These are phyloP conservation scores for Neoascochyta sp. DNA, from an alignment of 2,329 filamentous ascomycete species.

Conservation along the genomic window DNA sequence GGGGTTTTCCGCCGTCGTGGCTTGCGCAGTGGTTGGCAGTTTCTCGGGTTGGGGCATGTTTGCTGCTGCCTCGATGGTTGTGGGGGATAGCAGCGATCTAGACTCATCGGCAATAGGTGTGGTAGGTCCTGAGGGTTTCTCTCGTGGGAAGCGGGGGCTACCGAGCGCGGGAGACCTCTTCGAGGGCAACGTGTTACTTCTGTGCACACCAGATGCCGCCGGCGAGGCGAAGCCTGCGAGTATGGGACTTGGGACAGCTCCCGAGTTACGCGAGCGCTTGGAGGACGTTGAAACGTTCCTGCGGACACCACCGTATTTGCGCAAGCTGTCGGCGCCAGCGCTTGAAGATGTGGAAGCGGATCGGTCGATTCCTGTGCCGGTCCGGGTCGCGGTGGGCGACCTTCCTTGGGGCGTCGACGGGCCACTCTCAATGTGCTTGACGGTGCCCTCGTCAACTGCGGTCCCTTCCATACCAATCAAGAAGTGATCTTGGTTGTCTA, in stretches of 20 bases:
- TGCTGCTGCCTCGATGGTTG: slow-evolving; percentile 12
- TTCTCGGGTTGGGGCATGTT: slow-evolving; percentile 9
- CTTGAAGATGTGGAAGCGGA: slow-evolving; percentile 68
- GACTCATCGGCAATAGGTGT: slow-evolving; percentile 43
- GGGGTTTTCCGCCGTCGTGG: slow-evolving; percentile 3
- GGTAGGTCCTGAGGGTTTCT: slow-evolving; percentile 51
- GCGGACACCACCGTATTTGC: slow-evolving; percentile 73
- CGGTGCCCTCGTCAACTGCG: slow-evolving; percentile 82
- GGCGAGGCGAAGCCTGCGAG: slow-evolving; percentile 31
- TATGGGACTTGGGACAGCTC: slow-evolving; percentile 63
- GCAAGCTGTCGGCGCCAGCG: slow-evolving; percentile 80
- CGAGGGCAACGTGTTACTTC: slow-evolving; percentile 90
- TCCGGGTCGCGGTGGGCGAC: slow-evolving; percentile 45
- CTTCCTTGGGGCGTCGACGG: slow-evolving; percentile 52
- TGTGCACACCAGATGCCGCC: slow-evolving; percentile 56
- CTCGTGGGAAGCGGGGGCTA: slow-evolving; percentile 29
- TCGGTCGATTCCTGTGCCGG: slow-evolving; percentile 61
- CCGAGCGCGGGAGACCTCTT: slow-evolving; percentile 73
- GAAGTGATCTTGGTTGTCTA: slow-evolving; percentile 98
- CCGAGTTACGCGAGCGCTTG: slow-evolving; percentile 74
- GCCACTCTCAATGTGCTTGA: slow-evolving; percentile 67
- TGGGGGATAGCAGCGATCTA: slow-evolving; percentile 18
- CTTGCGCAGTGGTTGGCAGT: slow-evolving; percentile 6
- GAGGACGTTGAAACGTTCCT: slow-evolving; percentile 92
- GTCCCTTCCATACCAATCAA: slow-evolving; percentile 97